Percentiles rank a stretch among this genome's conserved stretches.
Evolutionary conservation across 2,329 filamentous ascomycete species (phyloP).

Genomic region (Hymenoscyphus salicellus): DNA sequence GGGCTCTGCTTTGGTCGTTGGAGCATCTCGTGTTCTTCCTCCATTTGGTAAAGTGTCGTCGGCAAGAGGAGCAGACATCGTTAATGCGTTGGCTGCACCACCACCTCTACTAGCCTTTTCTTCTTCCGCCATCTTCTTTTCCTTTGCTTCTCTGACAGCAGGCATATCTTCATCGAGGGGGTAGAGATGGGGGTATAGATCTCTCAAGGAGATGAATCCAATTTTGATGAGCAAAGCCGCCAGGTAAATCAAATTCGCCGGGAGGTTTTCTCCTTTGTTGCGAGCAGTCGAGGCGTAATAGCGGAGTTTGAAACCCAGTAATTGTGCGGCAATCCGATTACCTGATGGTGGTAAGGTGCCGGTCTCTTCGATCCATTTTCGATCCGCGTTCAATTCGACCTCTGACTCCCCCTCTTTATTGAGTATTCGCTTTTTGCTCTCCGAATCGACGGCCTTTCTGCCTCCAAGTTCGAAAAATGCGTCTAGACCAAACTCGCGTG

Average conservation of each 20-base stretch:
- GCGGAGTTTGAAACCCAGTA: slow-evolving; percentile 93
- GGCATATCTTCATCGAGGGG: slow-evolving; percentile 83
- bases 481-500: slow-evolving; percentile 70
- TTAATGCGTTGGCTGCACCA: slow-evolving; percentile 75
- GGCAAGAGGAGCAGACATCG: slow-evolving; percentile 79
- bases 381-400: slow-evolving; percentile 51
- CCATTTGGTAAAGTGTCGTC: slow-evolving; percentile 67
- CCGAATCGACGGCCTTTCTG: slow-evolving; percentile 60
- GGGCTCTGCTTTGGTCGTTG: slow-evolving; percentile 51
- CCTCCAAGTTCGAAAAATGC: slow-evolving; percentile 90
- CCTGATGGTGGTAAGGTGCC: slow-evolving; percentile 79
- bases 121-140: slow-evolving; percentile 74
- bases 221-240: slow-evolving; percentile 93
- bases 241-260: slow-evolving; percentile 89
- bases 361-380: slow-evolving; percentile 76
- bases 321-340: slow-evolving; percentile 87
- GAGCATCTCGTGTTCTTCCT: slow-evolving; percentile 46
- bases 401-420: slow-evolving; percentile 39
- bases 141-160: slow-evolving; percentile 63
- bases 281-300: slow-evolving; percentile 86
- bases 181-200: slow-evolving; percentile 90
- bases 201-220: slow-evolving; percentile 87
- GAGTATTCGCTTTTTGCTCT: slow-evolving; percentile 47
- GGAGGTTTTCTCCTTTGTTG: slow-evolving; percentile 71
- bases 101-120: slow-evolving; percentile 70